Base-by-base conservation (phyloP, 2,329 filamentous ascomycete genomes). In the Sarocladium kiliense region DNA sequence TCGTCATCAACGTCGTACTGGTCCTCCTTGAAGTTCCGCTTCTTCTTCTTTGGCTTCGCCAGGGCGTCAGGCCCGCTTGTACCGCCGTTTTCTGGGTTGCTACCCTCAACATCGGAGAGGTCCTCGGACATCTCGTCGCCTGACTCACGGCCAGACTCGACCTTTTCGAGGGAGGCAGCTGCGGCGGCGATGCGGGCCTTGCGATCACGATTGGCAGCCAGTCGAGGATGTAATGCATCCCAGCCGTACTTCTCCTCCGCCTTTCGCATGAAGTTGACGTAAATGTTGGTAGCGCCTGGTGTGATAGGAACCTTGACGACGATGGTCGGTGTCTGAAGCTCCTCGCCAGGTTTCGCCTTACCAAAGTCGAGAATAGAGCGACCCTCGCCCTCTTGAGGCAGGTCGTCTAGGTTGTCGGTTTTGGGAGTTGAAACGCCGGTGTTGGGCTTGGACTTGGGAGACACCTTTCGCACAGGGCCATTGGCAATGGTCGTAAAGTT, bases 211-310 rank as follows among this genome's bases (percentile, higher is more conserved):
- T 94, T 90, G 30, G 92, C 92, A 2, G 94, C 94, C 59, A 95
- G 80, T 7, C 92, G 88, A 27, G 94, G 94, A 67, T 97, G 92
- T 34, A 97, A 78, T 0, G 93, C 94, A 58, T 95, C 91, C 78
- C 93, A 96, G 23, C 94, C 94, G 68, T 97, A 97, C 59, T 87
- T 88, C 60, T 95, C 91, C 71, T 96, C 91, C 11, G 95, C 94
- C 71, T 97, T 79, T 44, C 91, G 89, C 65, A 93, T 92, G 61
- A 97, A 97, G 69, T 97, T 97, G 72, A 99, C 85, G 58, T 95
- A 93, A 61, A 93, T 91, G 68, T 96, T 96, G 34, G 84, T 87
- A 63, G 89, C 85, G 39, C 91, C 89, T 4, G 63, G 60, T 56
- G 87, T 82, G 37, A 99, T 79, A 0, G 89, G 85, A 56, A 99